These are phyloP conservation scores for Aureobasidium sp. DNA, from an alignment of 2,329 filamentous ascomycete species.

Conservation along the genomic window DNA sequence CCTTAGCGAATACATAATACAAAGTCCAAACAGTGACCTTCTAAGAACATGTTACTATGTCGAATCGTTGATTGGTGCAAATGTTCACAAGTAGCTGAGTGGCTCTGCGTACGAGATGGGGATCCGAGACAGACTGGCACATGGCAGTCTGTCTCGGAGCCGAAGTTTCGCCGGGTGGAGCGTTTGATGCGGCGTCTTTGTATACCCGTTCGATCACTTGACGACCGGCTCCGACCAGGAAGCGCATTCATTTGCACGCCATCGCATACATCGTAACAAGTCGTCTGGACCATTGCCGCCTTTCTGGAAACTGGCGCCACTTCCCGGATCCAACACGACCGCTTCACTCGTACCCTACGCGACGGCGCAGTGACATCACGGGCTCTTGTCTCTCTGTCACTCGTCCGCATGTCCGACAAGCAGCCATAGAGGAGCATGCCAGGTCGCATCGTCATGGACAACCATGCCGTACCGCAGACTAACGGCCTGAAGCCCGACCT, in stretches of 20 bases:
- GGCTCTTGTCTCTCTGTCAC: background rate
- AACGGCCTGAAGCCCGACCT: slow-evolving; percentile 24
- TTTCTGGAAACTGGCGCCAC: background rate
- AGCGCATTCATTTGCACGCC: background rate
- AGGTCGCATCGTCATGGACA: slow-evolving; percentile 40
- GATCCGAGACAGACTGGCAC: background rate
- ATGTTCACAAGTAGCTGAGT: background rate
- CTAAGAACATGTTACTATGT: background rate
- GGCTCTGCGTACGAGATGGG: background rate
- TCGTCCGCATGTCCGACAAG: slow-evolving; percentile 16
- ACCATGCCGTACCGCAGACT: slow-evolving; percentile 31
- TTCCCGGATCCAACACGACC: background rate
- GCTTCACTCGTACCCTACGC: background rate
- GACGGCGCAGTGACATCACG: slow-evolving; percentile 1
- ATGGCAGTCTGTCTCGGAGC: background rate
- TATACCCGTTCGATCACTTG: background rate
- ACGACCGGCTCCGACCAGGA: background rate
- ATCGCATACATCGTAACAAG: background rate
- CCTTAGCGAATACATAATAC: background rate
- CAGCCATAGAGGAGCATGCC: slow-evolving; percentile 32
- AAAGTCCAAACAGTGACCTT: background rate
- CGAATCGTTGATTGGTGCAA: background rate
- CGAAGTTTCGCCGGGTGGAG: background rate
- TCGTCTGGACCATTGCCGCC: background rate
- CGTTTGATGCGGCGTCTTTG: slow-evolving; percentile 3